A percentile compares a stretch with the other conserved stretches of the same genome.
These are phyloP conservation scores for Geranium brycei DNA, from an alignment of 345 rosid species.

Conservation along the genomic window DNA sequence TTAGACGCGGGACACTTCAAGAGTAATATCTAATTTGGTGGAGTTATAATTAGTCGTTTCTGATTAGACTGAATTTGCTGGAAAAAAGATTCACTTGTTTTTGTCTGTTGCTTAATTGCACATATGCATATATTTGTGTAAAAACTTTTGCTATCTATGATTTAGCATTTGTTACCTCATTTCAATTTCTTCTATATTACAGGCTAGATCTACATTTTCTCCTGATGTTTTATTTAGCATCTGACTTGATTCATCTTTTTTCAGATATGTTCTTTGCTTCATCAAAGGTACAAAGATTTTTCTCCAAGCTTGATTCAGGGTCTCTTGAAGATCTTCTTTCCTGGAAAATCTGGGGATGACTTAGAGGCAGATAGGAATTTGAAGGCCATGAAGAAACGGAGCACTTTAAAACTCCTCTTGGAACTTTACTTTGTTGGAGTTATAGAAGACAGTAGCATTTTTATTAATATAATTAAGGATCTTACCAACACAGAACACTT, in stretches of 20 bases:
- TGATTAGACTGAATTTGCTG: background rate
- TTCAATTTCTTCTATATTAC: background rate
- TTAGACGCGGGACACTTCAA: too few relatives aligned
- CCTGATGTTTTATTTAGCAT: background rate
- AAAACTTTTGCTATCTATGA: background rate
- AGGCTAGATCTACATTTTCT: background rate
- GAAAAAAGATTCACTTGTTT: too few relatives aligned
- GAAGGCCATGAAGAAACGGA: constrained; percentile 92
- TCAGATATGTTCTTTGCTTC: constrained; percentile 93
- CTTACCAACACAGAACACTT: constrained; percentile 65
- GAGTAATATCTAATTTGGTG: too few relatives aligned
- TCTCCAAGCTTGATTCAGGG: constrained; percentile 80
- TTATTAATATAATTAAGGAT: constrained; percentile 76
- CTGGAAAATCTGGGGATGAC: constrained; percentile 88
- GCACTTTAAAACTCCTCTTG: constrained; percentile 78
- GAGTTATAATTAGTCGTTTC: background rate
- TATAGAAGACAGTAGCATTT: constrained; percentile 62
- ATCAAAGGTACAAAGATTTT: constrained; percentile 92
- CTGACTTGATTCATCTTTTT: constrained; percentile 18
- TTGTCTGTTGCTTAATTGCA: background rate
- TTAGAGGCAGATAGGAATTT: constrained; percentile 68
- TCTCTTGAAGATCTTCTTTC: constrained; percentile 75
- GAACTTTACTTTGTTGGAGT: constrained; percentile 95
- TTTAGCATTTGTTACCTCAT: background rate
- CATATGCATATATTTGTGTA: background rate